Percentiles rank a stretch among this genome's conserved stretches.
These are phyloP conservation scores for Pichia rugopelliculosa DNA, from an alignment of 805 yeast species.

Conservation along the genomic window DNA sequence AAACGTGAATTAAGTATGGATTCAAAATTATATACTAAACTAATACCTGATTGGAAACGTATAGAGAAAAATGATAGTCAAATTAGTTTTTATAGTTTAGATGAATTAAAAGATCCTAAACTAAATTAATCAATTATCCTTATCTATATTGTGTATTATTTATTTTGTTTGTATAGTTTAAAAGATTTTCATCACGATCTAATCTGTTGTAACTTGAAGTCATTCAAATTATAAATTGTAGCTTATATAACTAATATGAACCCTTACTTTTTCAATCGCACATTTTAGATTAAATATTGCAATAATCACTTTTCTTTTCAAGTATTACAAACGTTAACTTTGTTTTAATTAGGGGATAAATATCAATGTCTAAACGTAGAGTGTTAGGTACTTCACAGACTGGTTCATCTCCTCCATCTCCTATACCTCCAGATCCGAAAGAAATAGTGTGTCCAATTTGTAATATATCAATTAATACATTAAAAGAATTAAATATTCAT, in stretches of 20 bases:
- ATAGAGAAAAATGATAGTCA: neutral
- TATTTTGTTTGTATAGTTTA: neutral
- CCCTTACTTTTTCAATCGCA: neutral
- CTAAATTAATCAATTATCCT: neutral
- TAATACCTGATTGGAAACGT: constrained; percentile 38
- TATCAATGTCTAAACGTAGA: constrained; percentile 18
- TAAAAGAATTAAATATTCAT: constrained; percentile 56
- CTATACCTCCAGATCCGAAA: neutral
- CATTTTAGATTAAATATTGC: too few species aligned
- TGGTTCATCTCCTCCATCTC: neutral
- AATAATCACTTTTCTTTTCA: too few species aligned
- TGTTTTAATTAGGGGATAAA: too few species aligned
- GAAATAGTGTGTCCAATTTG: constrained; percentile 60
- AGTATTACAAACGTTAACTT: too few species aligned
- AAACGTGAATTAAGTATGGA: constrained; percentile 43
- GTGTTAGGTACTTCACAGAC: constrained; percentile 14
- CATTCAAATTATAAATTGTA: too few species aligned
- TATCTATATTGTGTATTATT: neutral
- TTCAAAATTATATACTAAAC: constrained; percentile 31
- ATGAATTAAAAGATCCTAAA: neutral
- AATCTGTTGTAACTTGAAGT: too few species aligned
- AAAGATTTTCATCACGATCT: neutral
- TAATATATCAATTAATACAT: constrained; percentile 44
- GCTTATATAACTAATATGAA: too few species aligned
- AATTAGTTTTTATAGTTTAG: neutral